Base-by-base conservation (phyloP, 441 rosid species). In the Pelargonium australe region DNA sequence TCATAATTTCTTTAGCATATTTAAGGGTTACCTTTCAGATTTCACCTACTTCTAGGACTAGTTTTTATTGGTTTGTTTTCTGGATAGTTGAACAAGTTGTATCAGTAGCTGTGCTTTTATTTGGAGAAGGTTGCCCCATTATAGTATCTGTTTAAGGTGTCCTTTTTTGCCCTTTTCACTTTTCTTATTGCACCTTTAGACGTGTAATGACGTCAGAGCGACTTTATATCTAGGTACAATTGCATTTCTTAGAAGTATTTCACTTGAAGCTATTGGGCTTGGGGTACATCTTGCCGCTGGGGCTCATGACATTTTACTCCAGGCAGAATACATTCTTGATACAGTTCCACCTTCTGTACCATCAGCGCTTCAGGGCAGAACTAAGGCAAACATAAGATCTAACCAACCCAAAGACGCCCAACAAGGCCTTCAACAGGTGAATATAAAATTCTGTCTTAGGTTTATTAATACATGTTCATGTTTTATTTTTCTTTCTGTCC, bases 281-380 rank as follows among this genome's bases (percentile, higher is more conserved):
- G 99, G 98, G 62, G 92, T 91, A 66, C 99, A 96, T 87, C 81
- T 96, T 78, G 93, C 99, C 71, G 98, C 96, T 2, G 92, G 96
- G 67, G 89, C 89, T 69, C 93, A 86, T 76, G 91, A 93, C 75
- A 82, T 92, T 75, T 80, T 96, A 83, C 83, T 85, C 66, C 92
- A 86, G 77, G 89, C 97, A 16, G 98, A 96, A 78, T 82, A 83
- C 76, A 74, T 83, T 64, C 73, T 91, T 64, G 77, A 88, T 53
- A 85, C 79, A 67, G 68, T 75, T 71, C 85, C 96, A 69, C 79
- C 88, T 73, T 72, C 92, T 69, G 77, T 81, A 67, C 82, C 93
- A 63, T 80, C 76, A 70, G 72, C 88, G 66, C 78, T 74, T 58
- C 77, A 80, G 60, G 83, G 78, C 55, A 85, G 75, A 77, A 71